Percentiles rank a stretch among this genome's conserved stretches.
phyloP scores from a whole-genome alignment of 2,329 filamentous ascomycete species.

The Metarhizium brunneum region DNA sequence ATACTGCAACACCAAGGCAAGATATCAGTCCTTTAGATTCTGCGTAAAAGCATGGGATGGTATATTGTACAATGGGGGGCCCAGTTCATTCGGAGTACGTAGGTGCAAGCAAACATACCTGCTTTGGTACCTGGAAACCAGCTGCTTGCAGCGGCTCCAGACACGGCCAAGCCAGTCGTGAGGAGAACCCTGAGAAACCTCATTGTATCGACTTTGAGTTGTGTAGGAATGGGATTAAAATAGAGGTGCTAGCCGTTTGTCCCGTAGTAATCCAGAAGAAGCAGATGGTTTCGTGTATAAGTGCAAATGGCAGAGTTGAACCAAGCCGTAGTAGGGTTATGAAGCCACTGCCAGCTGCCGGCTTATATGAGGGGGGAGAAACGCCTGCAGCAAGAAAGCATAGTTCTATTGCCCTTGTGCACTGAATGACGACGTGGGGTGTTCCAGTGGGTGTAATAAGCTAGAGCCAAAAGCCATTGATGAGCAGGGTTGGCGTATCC shows the following conservation, averaged over 20 bases:
- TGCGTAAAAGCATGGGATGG: not conserved
- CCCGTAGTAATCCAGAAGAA: not conserved
- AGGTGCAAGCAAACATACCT: slow-evolving; percentile 45
- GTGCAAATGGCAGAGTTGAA: not conserved
- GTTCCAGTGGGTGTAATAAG: not conserved
- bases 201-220: slow-evolving; percentile 46
- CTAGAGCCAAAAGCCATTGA: not conserved
- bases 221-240: not conserved
- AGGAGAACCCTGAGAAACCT: slow-evolving; percentile 65
- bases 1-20: slow-evolving; percentile 46
- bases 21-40: not conserved
- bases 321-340: not conserved
- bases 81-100: not conserved
- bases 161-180: slow-evolving; percentile 61
- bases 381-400: too few species aligned
- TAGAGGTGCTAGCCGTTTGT: not conserved
- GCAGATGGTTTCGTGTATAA: not conserved
- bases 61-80: not conserved
- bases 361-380: not conserved
- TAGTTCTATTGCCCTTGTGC: not conserved
- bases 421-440: not conserved
- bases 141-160: slow-evolving; percentile 60
- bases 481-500: slow-evolving; percentile 3
- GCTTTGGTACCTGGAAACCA: slow-evolving; percentile 73
- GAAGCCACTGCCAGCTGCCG: not conserved